Percentiles rank a stretch among this genome's conserved stretches.
Evolutionary conservation across 2,329 filamentous ascomycete species (phyloP).

Genomic region (Colletotrichum agaves): DNA sequence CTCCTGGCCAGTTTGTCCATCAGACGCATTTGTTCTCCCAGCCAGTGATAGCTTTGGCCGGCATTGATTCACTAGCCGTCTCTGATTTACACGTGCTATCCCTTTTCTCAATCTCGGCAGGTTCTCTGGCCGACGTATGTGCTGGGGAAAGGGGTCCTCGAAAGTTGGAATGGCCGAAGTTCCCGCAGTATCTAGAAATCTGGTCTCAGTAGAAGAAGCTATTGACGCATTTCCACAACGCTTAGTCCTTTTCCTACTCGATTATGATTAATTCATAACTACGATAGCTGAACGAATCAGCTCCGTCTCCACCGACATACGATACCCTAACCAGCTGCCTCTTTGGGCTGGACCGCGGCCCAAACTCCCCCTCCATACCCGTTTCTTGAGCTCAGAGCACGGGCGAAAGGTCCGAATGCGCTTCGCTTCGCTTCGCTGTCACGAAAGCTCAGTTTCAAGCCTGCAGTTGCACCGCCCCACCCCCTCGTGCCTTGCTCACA

Average conservation of each 20-base stretch:
- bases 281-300: neutral
- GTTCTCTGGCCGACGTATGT: neutral
- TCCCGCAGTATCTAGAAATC: neutral
- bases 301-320: conserved; percentile 1
- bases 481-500: conserved; percentile 17
- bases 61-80: neutral
- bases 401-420: conserved; percentile 28
- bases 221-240: neutral
- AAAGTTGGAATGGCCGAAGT: neutral
- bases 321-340: conserved; percentile 20
- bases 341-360: conserved; percentile 30
- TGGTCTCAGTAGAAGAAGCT: neutral
- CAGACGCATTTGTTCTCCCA: neutral
- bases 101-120: neutral
- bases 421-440: conserved; percentile 17
- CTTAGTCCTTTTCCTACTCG: neutral
- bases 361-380: neutral
- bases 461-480: conserved; percentile 32
- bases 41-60: neutral
- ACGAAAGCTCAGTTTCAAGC: conserved; percentile 34
- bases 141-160: neutral
- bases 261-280: neutral
- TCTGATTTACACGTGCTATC: conserved; percentile 11
- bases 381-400: conserved; percentile 18
- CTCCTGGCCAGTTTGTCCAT: conserved; percentile 17